Conservation (phyloP, 2,329 filamentous ascomycete genomes). For the Ampelomyces quisqualis region DNA sequence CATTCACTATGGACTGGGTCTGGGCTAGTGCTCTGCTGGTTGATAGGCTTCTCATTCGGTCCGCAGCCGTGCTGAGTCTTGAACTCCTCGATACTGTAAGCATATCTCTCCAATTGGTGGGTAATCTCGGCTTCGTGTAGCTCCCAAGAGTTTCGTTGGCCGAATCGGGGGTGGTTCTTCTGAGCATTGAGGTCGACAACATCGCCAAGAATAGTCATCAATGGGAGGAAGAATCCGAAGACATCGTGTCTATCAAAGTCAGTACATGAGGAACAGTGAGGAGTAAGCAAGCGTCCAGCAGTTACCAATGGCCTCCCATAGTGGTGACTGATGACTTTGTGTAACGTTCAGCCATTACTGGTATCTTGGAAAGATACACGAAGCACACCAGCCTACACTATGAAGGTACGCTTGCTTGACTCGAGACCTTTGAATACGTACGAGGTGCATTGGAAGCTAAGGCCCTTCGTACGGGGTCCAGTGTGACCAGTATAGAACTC, state of each 20-base stretch:
- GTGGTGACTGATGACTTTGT: too few species aligned
- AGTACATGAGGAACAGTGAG: conserved; percentile 1
- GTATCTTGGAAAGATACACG: too few species aligned
- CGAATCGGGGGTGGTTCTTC: conserved; percentile 83
- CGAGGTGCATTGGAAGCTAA: conserved; percentile 78
- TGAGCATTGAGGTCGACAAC: conserved; percentile 89
- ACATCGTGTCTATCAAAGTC: conserved; percentile 62
- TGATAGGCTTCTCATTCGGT: conserved; percentile 31
- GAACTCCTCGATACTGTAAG: conserved; percentile 71
- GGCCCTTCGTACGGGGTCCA: conserved; percentile 56
- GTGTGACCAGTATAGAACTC: conserved; percentile 62
- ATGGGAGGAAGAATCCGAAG: conserved; percentile 85
- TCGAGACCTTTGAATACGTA: conserved; percentile 9
- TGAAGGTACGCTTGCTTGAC: neutral
- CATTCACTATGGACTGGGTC: conserved; percentile 62
- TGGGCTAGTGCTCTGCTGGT: conserved; percentile 37
- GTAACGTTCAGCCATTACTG: too few species aligned
- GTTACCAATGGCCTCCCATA: too few species aligned
- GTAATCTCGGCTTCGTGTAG: conserved; percentile 76
- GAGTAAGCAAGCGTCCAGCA: too few species aligned
- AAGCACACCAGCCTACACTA: too few species aligned
- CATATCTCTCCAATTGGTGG: conserved; percentile 77
- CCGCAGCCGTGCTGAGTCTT: conserved; percentile 52
- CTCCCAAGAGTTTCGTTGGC: conserved; percentile 72
- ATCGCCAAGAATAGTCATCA: conserved; percentile 92